A percentile compares a stretch with the other conserved stretches of the same genome.
These are phyloP conservation scores for Dendrobium catenatum DNA, from an alignment of 106 monocot species.

Conservation along the genomic window DNA sequence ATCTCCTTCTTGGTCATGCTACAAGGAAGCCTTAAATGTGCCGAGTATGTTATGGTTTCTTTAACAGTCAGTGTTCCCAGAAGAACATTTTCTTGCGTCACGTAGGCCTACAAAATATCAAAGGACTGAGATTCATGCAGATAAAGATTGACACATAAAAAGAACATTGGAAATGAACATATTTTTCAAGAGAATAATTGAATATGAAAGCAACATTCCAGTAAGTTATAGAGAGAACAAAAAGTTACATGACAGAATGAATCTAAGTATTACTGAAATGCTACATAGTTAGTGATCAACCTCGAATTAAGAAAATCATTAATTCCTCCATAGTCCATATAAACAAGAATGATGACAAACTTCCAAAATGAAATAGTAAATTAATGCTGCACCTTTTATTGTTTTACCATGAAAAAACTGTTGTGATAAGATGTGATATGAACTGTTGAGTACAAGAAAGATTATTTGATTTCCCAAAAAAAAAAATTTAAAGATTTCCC, in stretches of 20 bases:
- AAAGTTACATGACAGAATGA: neutral
- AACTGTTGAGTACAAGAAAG: too few relatives aligned
- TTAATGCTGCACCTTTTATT: neutral
- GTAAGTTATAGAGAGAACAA: neutral
- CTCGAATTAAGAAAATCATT: neutral
- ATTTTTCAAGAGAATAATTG: neutral
- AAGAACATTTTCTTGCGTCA: constrained; percentile 80
- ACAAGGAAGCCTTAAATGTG: constrained; percentile 59
- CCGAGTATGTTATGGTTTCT: constrained; percentile 82
- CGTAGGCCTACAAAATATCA: constrained; percentile 63
- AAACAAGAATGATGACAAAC: neutral
- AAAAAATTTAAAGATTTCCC: too few relatives aligned
- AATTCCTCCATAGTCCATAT: neutral
- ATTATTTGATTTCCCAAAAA: too few relatives aligned
- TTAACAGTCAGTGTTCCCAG: constrained; percentile 78
- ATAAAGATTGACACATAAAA: neutral
- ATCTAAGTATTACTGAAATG: neutral
- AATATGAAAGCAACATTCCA: neutral
- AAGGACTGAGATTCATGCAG: neutral
- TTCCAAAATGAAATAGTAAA: neutral
- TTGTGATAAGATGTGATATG: too few relatives aligned
- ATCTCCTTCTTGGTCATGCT: constrained; percentile 43
- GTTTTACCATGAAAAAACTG: too few relatives aligned
- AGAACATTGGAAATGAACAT: neutral
- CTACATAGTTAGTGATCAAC: neutral